phyloP scores from a whole-genome alignment of 192 early-diverging fungal species.

The Coemansia sp. region DNA sequence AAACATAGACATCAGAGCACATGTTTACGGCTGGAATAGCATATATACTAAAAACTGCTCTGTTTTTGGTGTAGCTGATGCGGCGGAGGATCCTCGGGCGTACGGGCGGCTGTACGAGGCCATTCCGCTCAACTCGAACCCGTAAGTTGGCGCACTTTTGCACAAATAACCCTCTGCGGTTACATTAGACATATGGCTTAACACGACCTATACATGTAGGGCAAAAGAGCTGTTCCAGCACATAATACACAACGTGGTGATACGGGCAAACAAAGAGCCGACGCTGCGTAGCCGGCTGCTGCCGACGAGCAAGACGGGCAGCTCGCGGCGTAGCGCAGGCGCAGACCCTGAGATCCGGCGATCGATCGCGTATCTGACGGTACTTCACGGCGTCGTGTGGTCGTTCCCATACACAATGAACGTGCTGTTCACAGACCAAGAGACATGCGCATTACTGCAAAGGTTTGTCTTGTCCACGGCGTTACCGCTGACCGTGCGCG shows the following conservation, averaged over 20 bases:
- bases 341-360: slow-evolving; percentile 17
- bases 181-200: background rate
- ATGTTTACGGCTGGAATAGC: background rate
- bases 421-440: slow-evolving; percentile 27
- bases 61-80: slow-evolving; percentile 32
- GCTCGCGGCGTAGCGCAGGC: background rate
- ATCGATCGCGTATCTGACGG: slow-evolving; percentile 38
- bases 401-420: slow-evolving; percentile 45
- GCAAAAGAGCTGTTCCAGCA: slow-evolving; percentile 33
- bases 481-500: slow-evolving; percentile 39
- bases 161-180: background rate
- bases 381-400: slow-evolving; percentile 46
- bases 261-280: slow-evolving; percentile 19
- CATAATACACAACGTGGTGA: slow-evolving; percentile 33
- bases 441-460: slow-evolving; percentile 17
- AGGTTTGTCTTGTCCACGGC: slow-evolving; percentile 26
- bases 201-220: slow-evolving; percentile 13
- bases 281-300: slow-evolving; percentile 38
- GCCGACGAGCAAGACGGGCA: slow-evolving; percentile 8
- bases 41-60: background rate
- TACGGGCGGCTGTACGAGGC: slow-evolving; percentile 40
- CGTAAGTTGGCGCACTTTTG: slow-evolving; percentile 28
- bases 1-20: background rate
- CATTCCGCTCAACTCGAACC: slow-evolving; percentile 29
- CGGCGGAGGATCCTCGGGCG: slow-evolving; percentile 24